Conservation (phyloP, 1,284 basidiomycete genomes). For the Pyrrhoderma lamaoense region DNA sequence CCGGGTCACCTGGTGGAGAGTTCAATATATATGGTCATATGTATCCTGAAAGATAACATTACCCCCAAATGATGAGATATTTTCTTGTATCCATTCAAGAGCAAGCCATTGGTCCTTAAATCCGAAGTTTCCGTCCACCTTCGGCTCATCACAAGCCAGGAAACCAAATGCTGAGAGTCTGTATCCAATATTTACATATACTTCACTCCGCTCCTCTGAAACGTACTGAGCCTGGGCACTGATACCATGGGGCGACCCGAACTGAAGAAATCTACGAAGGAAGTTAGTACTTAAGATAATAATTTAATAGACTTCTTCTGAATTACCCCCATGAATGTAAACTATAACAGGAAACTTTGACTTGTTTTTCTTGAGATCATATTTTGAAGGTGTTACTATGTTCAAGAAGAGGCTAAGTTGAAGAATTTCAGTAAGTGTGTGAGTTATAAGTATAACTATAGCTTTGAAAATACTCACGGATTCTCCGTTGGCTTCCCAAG, state of each 20-base stretch:
- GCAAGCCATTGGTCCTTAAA: constrained; percentile 75
- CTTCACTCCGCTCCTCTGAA: constrained; percentile 53
- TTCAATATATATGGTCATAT: neutral
- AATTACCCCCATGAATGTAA: constrained; percentile 68
- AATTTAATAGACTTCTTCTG: neutral
- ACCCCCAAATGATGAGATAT: constrained; percentile 59
- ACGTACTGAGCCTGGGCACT: constrained; percentile 59
- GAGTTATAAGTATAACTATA: constrained; percentile 4
- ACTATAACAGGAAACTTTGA: constrained; percentile 58
- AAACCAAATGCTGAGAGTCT: constrained; percentile 70
- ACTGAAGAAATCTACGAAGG: constrained; percentile 64
- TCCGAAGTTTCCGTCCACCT: constrained; percentile 62
- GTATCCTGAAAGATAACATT: constrained; percentile 5
- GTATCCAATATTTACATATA: constrained; percentile 69
- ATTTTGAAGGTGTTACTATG: constrained; percentile 56
- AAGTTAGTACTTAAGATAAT: neutral
- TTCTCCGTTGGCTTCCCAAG: constrained; percentile 62
- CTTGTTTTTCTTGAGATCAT: constrained; percentile 29
- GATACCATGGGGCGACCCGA: constrained; percentile 59
- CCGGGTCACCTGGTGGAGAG: constrained; percentile 45
- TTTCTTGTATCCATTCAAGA: constrained; percentile 50
- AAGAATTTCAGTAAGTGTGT: constrained; percentile 1
- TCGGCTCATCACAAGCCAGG: constrained; percentile 53
- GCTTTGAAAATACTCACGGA: constrained; percentile 36
- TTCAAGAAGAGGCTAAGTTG: constrained; percentile 55